Conservation (phyloP, 352 stramenopile species). For the Pythium insidiosum region DNA sequence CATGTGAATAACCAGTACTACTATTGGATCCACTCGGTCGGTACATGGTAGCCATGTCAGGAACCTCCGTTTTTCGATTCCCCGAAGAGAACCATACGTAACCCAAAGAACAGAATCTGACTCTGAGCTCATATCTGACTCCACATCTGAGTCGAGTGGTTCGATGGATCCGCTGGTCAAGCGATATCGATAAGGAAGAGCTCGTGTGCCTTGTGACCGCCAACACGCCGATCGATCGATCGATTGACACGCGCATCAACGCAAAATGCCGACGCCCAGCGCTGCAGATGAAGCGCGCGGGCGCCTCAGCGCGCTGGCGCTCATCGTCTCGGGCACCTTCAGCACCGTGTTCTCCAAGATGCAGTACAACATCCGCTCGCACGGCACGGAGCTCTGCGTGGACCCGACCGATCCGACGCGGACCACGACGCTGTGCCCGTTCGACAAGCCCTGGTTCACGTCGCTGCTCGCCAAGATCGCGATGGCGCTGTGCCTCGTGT, state of each 20-base stretch:
- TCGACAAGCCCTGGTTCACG: conserved; percentile 83
- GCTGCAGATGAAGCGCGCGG: conserved; percentile 35
- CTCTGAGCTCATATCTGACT: conserved; percentile 51
- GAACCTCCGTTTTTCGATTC: too few relatives aligned
- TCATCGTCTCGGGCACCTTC: conserved; percentile 78
- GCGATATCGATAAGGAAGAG: too few relatives aligned
- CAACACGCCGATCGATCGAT: too few relatives aligned
- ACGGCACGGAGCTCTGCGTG: conserved; percentile 40
- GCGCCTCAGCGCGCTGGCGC: conserved; percentile 41
- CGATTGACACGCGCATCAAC: too few relatives aligned
- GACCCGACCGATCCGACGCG: conserved; percentile 22
- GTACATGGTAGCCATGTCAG: too few relatives aligned
- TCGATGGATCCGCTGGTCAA: too few relatives aligned
- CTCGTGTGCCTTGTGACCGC: too few relatives aligned
- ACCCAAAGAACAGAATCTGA: too few relatives aligned
- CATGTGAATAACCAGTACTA: too few relatives aligned
- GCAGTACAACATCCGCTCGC: conserved; percentile 56
- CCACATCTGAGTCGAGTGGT: too few relatives aligned
- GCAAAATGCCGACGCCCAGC: conserved; percentile 1
- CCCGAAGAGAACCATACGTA: too few relatives aligned
- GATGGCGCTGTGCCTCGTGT: conserved; percentile 73
- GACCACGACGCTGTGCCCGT: conserved; percentile 55
- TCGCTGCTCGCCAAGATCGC: conserved; percentile 81
- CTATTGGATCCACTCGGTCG: too few relatives aligned
- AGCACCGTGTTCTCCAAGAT: conserved; percentile 85